A percentile compares a stretch with the other conserved stretches of the same genome.
Evolutionary conservation across 176 grass and related monocot genomes (phyloP).

Genomic region (Musa beccarii): DNA sequence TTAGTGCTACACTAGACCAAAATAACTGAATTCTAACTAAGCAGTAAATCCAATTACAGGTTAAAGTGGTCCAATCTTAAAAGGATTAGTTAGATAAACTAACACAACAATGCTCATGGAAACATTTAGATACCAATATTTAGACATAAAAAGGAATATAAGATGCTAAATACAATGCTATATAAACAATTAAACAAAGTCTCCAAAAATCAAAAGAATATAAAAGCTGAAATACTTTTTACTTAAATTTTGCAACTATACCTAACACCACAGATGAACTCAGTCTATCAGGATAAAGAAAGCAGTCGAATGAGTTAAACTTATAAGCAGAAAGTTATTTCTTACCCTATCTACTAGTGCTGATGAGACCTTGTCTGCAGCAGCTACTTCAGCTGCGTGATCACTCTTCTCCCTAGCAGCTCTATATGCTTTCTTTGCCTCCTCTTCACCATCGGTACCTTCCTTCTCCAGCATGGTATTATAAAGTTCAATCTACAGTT

Average conservation of each 20-base stretch:
- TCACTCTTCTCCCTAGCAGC: conserved; percentile 71
- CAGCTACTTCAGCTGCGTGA: conserved; percentile 58
- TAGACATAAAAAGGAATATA: too few relatives aligned
- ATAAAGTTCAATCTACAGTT: conserved; percentile 83
- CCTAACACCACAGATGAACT: background rate
- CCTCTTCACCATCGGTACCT: conserved; percentile 87
- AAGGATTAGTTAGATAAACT: too few relatives aligned
- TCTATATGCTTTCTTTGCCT: conserved; percentile 75
- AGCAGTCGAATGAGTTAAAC: background rate
- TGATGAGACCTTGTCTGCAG: conserved; percentile 61
- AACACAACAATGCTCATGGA: too few relatives aligned
- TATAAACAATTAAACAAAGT: too few relatives aligned
- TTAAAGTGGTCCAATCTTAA: too few relatives aligned
- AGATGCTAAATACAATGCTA: too few relatives aligned
- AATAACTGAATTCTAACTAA: too few relatives aligned
- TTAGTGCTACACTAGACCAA: too few relatives aligned
- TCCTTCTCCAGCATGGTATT: conserved; percentile 75
- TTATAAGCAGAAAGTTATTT: background rate
- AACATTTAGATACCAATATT: too few relatives aligned
- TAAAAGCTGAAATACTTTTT: background rate
- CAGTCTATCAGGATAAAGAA: background rate
- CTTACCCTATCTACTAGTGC: conserved; percentile 87
- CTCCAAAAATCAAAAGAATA: background rate
- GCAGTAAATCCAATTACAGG: too few relatives aligned
- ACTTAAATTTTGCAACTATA: background rate